phyloP scores from a whole-genome alignment of 305 asterid species.

The Plantago coronopus region DNA sequence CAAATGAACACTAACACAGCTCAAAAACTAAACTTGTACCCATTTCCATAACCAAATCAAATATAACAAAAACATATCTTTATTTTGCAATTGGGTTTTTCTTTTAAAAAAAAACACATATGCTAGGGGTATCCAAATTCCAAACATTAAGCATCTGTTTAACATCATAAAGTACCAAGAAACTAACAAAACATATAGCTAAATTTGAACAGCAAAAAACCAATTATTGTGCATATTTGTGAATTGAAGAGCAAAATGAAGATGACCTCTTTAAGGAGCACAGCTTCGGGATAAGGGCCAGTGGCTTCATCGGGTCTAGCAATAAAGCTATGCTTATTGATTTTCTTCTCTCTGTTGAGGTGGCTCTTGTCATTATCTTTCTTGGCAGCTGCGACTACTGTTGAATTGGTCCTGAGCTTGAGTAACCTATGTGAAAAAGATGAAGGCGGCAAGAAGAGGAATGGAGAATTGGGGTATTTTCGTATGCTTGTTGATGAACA shows the following conservation, averaged over 20 bases:
- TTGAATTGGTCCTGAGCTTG: conserved; percentile 30
- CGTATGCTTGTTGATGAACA: conserved; percentile 23
- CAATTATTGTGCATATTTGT: neutral
- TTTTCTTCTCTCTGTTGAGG: conserved; percentile 30
- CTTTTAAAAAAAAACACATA: too few species aligned
- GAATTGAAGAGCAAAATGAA: neutral
- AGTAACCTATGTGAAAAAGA: conserved; percentile 29
- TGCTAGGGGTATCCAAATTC: too few species aligned
- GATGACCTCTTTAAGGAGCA: conserved; percentile 69
- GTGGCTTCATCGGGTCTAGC: conserved; percentile 72
- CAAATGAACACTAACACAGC: neutral
- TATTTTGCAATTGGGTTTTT: too few species aligned
- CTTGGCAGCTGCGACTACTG: conserved; percentile 46
- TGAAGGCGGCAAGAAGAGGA: conserved; percentile 29
- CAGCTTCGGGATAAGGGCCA: conserved; percentile 85
- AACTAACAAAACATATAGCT: neutral
- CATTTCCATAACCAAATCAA: too few species aligned
- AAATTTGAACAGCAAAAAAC: neutral
- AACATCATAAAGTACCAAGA: too few species aligned
- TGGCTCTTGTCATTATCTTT: conserved; percentile 27
- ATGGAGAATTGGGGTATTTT: conserved; percentile 18
- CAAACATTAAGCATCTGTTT: too few species aligned
- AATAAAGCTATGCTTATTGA: conserved; percentile 53
- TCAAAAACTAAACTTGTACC: too few species aligned
- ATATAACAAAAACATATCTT: too few species aligned